phyloP scores from a whole-genome alignment of 164 flowering plant genomes.

The Taxillus chinensis region DNA sequence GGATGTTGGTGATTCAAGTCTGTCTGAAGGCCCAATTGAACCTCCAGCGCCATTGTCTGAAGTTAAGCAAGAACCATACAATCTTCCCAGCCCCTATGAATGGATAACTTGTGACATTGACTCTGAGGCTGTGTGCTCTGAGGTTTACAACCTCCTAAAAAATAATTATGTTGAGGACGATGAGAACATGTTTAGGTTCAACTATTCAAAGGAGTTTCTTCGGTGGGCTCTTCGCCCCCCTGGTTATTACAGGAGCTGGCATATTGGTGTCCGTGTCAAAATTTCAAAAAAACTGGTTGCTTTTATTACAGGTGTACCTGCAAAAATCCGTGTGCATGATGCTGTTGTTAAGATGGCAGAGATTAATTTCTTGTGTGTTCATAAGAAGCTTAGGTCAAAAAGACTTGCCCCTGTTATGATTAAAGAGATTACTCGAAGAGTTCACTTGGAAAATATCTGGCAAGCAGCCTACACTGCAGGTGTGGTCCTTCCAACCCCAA shows the following conservation, averaged over 20 bases:
- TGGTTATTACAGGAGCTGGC: conserved; percentile 42
- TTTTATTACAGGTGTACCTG: conserved; percentile 47
- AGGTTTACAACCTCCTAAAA: conserved; percentile 32
- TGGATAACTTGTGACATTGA: conserved; percentile 44
- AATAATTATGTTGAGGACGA: conserved; percentile 51
- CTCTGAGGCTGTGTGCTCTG: conserved; percentile 32
- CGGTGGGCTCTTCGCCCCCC: conserved; percentile 46
- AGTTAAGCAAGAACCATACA: conserved; percentile 45
- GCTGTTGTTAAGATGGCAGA: conserved; percentile 39
- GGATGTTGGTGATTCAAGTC: conserved; percentile 35
- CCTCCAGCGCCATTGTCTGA: conserved; percentile 35
- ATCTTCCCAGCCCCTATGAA: conserved; percentile 31
- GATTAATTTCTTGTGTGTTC: conserved; percentile 47
- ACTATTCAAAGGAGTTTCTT: conserved; percentile 46
- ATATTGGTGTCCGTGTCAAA: conserved; percentile 47
- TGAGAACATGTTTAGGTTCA: conserved; percentile 52
- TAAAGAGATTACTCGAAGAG: conserved; percentile 44
- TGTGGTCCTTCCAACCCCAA: conserved; percentile 46
- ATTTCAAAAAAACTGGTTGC: conserved; percentile 40
- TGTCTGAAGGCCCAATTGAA: conserved; percentile 44
- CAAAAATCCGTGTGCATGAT: conserved; percentile 30
- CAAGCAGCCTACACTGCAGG: conserved; percentile 55
- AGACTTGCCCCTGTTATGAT: conserved; percentile 50
- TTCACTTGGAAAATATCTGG: conserved; percentile 52
- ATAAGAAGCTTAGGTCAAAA: conserved; percentile 45